A percentile compares a stretch with the other conserved stretches of the same genome.
Conservation (phyloP, 139 green algal species). For the Chlamydomonas sp. region DNA sequence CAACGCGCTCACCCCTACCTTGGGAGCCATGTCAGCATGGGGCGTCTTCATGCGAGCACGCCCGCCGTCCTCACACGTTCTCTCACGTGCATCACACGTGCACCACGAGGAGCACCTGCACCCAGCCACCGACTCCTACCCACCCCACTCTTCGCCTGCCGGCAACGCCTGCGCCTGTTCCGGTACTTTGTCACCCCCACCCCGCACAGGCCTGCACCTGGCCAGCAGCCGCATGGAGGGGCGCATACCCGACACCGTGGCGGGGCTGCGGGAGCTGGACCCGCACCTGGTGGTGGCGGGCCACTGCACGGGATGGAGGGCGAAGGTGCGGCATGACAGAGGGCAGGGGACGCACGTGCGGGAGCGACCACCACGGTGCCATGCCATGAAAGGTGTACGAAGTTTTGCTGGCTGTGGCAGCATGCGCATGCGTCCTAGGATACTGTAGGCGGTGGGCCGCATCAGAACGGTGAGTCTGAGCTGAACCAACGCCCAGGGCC, state of each 20-base stretch:
- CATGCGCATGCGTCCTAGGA: neutral
- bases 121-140: neutral
- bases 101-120: neutral
- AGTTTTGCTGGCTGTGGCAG: neutral
- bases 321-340: constrained; percentile 22
- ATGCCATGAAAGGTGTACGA: neutral
- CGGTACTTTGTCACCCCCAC: neutral
- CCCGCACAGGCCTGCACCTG: constrained; percentile 54
- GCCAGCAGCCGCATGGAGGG: constrained; percentile 11
- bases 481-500: neutral
- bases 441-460: neutral
- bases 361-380: neutral
- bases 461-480: neutral
- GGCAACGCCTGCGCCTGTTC: no score
- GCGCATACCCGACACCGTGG: constrained; percentile 44
- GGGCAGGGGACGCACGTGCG: neutral
- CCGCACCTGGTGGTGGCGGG: constrained; percentile 33
- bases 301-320: constrained; percentile 57
- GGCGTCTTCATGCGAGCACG: neutral
- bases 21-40: neutral
- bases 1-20: neutral
- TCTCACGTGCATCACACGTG: neutral
- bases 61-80: no score
- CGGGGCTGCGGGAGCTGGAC: constrained; percentile 11
- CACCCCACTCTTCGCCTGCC: neutral